Base-by-base conservation (phyloP, 75 land plant species). In the Sequoia sempervirens region DNA sequence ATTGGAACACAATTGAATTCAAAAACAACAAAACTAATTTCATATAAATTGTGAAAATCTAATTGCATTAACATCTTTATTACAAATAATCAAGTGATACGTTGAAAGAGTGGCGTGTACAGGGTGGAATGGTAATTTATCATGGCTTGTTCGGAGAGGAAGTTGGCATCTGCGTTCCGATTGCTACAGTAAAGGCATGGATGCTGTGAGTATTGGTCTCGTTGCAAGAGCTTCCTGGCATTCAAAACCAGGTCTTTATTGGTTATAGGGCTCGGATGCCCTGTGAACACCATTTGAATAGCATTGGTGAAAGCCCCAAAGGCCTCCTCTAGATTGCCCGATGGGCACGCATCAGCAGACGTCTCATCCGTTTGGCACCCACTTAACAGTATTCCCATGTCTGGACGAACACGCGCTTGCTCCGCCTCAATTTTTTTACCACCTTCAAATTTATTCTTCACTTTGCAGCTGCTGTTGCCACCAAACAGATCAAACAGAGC, bases 281-380 rank as follows among this genome's bases (percentile, higher is more conserved):
- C 87, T 3, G 75, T 68, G n/a, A 95, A 79, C 11, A 95, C 91
- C 14, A 79, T 88, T 86, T 97, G 98, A 78, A 95, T 88, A 30
- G 96, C 98, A 69, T 97, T 94, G 86, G 95, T 97, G 58, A 94
- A 84, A 46, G 99, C 98, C 12, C 99, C 99, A 83, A 93, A 94
- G 17, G 97, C 88, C 5, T 86, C 86, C 28, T 64, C 26, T 11
- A 85, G 78, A 68, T 88, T 75, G 5, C 95, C 92, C 0, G 90
- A 12, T 13, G 97, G 96, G 72, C 86, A 93, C 7, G 96, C 97
- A 83, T 97, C 99, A 2, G 99, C 97, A 0, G 99, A 97, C 0
- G 97, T 97, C 79, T 97, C 92, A 79, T 93, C 82, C 0, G 98
- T 83, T 86, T 94, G 95, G 85, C 99, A 97, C 3, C 99, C 99